phyloP scores from a whole-genome alignment of 306 rosid species.

The Hippophae rhamnoides region DNA sequence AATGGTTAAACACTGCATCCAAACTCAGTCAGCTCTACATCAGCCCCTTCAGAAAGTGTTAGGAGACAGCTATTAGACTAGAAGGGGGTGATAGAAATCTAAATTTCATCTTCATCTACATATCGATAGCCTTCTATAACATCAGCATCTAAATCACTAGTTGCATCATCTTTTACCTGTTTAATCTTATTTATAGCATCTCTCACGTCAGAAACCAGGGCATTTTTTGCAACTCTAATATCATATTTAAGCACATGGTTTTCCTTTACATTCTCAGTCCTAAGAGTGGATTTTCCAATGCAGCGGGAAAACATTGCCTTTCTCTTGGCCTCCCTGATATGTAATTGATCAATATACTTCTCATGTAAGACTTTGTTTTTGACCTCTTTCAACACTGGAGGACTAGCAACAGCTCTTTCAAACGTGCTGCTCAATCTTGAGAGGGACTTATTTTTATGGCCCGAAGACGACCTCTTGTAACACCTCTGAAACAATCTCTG shows the following conservation, averaged over 20 bases:
- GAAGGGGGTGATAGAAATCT: conserved; percentile 3
- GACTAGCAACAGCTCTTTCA: conserved; percentile 32
- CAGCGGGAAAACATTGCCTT: conserved; percentile 25
- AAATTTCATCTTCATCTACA: conserved; percentile 19
- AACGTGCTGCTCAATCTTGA: conserved; percentile 32
- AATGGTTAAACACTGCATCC: too few species aligned
- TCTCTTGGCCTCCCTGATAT: conserved; percentile 42
- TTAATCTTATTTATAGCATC: conserved; percentile 41
- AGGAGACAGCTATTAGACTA: background rate
- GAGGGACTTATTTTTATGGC: conserved; percentile 28
- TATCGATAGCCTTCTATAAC: conserved; percentile 5
- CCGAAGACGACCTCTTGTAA: conserved; percentile 30
- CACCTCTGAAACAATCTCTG: conserved; percentile 27
- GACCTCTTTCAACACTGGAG: conserved; percentile 52
- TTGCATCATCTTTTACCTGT: conserved; percentile 21
- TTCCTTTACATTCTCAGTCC: conserved; percentile 18
- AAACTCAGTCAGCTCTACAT: too few species aligned
- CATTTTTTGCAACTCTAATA: conserved; percentile 41
- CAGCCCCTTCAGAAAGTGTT: too few species aligned
- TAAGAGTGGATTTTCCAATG: conserved; percentile 1
- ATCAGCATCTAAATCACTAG: conserved; percentile 23
- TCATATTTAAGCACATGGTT: conserved; percentile 16
- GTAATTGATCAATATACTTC: conserved; percentile 50
- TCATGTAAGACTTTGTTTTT: conserved; percentile 48
- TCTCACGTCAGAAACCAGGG: conserved; percentile 53